phyloP scores from a whole-genome alignment of 1,284 basidiomycete genomes.

The Leccinum cinnamomeum region DNA sequence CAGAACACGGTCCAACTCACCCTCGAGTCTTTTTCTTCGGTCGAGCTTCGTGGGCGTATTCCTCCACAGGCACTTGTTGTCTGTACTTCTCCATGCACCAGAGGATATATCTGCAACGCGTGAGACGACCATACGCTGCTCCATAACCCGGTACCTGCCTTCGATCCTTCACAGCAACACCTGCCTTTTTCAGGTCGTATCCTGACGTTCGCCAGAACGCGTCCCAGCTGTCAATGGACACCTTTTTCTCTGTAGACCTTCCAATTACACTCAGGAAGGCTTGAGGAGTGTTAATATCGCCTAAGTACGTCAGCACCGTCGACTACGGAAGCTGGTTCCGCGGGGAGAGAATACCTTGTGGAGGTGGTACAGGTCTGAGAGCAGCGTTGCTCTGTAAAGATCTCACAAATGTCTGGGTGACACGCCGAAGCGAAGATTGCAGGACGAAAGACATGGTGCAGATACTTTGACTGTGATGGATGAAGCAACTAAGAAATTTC shows the following conservation, averaged over 20 bases:
- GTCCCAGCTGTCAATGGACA: constrained; percentile 61
- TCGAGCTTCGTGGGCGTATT: constrained; percentile 63
- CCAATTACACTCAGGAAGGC: constrained; percentile 77
- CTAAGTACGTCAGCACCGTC: constrained; percentile 30
- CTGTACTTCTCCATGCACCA: constrained; percentile 84
- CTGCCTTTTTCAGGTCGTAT: constrained; percentile 59
- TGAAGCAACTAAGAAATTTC: background rate
- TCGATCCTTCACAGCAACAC: constrained; percentile 64
- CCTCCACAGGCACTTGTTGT: constrained; percentile 50
- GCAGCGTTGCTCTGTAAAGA: constrained; percentile 43
- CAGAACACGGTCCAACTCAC: constrained; percentile 43
- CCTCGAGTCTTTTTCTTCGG: constrained; percentile 77
- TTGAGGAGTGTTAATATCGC: constrained; percentile 47
- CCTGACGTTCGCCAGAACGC: constrained; percentile 66
- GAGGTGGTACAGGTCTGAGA: constrained; percentile 31
- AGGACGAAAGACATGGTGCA: constrained; percentile 25
- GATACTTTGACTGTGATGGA: background rate
- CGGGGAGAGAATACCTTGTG: constrained; percentile 18
- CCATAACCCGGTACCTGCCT: constrained; percentile 40
- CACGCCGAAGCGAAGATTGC: constrained; percentile 20
- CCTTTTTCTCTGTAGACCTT: constrained; percentile 60
- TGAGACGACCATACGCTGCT: constrained; percentile 6
- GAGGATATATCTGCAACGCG: constrained; percentile 61
- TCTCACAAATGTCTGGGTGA: constrained; percentile 31
- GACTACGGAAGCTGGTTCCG: background rate